These are phyloP conservation scores for Pisolithus microcarpus DNA, from an alignment of 768 basidiomycete genomes.

Conservation along the genomic window DNA sequence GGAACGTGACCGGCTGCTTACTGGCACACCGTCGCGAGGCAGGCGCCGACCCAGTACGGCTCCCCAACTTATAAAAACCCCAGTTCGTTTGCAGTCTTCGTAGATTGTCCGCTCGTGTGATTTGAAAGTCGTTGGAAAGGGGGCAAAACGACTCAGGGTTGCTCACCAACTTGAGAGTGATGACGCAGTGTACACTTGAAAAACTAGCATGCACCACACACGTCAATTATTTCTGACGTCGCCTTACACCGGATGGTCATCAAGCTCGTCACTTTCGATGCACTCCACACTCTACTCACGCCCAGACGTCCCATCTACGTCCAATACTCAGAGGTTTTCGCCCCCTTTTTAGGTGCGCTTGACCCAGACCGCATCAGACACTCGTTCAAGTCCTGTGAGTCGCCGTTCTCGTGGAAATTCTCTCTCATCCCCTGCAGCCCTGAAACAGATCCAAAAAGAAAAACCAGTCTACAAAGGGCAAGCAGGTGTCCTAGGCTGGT, in stretches of 20 bases:
- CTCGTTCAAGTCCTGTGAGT: constrained; percentile 54
- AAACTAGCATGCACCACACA: neutral
- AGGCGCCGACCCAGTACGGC: neutral
- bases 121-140: neutral
- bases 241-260: constrained; percentile 25
- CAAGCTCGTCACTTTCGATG: constrained; percentile 72
- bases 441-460: constrained; percentile 48
- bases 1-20: constrained; percentile 2
- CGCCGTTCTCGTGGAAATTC: neutral
- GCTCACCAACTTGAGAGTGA: neutral
- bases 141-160: neutral
- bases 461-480: constrained; percentile 46
- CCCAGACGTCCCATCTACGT: constrained; percentile 62
- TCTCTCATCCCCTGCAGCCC: constrained; percentile 25
- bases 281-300: constrained; percentile 64
- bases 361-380: constrained; percentile 43
- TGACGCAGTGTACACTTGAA: neutral
- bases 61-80: too few relatives aligned
- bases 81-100: too few relatives aligned
- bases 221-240: neutral
- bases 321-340: constrained; percentile 55
- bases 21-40: constrained; percentile 10
- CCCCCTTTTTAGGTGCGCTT: constrained; percentile 58
- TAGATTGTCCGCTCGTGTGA: neutral
- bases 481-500: constrained; percentile 55